Evolutionary conservation across 345 rosid genomes (phyloP).

Genomic region (Raphanus sativus): DNA sequence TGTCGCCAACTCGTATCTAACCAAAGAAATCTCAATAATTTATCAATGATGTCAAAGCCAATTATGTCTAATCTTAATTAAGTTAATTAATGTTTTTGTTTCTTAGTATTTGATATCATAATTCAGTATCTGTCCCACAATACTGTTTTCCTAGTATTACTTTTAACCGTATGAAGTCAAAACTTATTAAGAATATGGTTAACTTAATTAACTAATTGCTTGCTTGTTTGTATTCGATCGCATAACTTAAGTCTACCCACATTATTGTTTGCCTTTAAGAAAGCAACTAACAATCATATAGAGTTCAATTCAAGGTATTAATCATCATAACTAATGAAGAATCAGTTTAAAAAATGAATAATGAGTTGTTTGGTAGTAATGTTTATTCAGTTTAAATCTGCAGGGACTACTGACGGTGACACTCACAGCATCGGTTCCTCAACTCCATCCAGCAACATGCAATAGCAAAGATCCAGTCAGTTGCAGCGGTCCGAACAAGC

Average conservation of each 20-base stretch:
- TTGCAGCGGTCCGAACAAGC: conserved; percentile 43
- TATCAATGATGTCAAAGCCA: conserved; percentile 11
- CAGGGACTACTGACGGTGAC: conserved; percentile 83
- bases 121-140: not conserved
- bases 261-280: not conserved
- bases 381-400: conserved; percentile 24
- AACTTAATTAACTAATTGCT: not conserved
- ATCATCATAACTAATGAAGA: not conserved
- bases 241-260: conserved; percentile 2
- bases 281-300: not conserved
- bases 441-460: conserved; percentile 68
- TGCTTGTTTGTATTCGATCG: not conserved
- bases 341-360: not conserved
- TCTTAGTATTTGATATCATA: not conserved
- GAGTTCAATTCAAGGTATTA: not conserved
- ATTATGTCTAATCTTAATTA: conserved; percentile 7
- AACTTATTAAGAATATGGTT: conserved; percentile 2
- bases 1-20: not conserved
- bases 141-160: not conserved
- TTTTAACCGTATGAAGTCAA: conserved; percentile 12
- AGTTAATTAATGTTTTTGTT: not conserved
- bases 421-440: conserved; percentile 66
- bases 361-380: conserved; percentile 7
- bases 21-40: not conserved
- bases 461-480: conserved; percentile 26